A percentile compares a stretch with the other conserved stretches of the same genome.
Conservation (phyloP, 208 protist genomes). For the Leishmania turanica region DNA sequence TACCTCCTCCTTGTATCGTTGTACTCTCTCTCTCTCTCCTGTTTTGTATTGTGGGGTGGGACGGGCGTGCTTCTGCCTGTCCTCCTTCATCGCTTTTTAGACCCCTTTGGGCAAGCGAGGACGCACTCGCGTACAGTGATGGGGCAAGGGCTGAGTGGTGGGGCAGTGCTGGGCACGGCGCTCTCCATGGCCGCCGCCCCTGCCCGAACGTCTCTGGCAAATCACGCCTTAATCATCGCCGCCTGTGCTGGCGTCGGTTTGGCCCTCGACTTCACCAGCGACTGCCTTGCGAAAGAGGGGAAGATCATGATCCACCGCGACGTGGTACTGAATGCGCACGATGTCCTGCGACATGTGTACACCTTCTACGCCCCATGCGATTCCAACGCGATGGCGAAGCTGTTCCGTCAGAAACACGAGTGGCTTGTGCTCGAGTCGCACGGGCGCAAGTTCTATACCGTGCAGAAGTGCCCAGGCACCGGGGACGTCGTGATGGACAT, state of each 20-base stretch:
- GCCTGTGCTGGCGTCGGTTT: slow-evolving; percentile 62
- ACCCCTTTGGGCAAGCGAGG: not conserved
- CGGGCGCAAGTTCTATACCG: slow-evolving; percentile 71
- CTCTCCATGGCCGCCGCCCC: slow-evolving; percentile 66
- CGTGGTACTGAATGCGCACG: slow-evolving; percentile 79
- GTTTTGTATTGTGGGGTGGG: not conserved
- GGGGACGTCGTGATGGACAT: slow-evolving; percentile 89
- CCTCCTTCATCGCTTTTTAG: not conserved
- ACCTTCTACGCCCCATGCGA: slow-evolving; percentile 87
- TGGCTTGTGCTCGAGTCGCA: slow-evolving; percentile 91
- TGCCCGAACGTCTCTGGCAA: slow-evolving; percentile 45
- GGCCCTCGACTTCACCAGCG: slow-evolving; percentile 81
- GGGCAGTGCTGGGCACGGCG: slow-evolving; percentile 56
- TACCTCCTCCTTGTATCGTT: not conserved
- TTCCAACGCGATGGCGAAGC: slow-evolving; percentile 57
- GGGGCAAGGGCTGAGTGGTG: slow-evolving; percentile 84
- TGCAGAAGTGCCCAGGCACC: slow-evolving; percentile 87
- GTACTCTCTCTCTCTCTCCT: not conserved
- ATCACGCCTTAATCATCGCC: slow-evolving; percentile 69
- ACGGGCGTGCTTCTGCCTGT: not conserved
- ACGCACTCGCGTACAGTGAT: slow-evolving; percentile 32
- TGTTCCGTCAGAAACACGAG: slow-evolving; percentile 90
- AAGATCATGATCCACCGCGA: slow-evolving; percentile 88
- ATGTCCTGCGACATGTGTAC: slow-evolving; percentile 86
- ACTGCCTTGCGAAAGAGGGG: slow-evolving; percentile 78